phyloP scores from a whole-genome alignment of 179 eudicot genomes.

The Silene noctiflora region DNA sequence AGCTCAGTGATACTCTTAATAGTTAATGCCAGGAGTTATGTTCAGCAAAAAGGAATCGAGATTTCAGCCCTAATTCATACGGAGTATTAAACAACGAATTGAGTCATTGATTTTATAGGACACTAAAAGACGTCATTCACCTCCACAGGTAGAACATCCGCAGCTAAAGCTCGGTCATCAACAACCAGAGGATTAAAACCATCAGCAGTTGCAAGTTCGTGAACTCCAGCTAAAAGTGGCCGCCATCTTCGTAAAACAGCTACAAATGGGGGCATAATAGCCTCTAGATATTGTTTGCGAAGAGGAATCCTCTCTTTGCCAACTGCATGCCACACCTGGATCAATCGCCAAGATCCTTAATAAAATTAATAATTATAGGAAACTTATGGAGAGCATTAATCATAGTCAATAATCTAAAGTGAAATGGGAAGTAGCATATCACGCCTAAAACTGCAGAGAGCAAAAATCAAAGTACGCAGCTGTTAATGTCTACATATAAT shows the following conservation, averaged over 20 bases:
- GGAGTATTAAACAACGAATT: background rate
- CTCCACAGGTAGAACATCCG: conserved; percentile 92
- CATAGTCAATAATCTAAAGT: background rate
- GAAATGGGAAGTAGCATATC: conserved; percentile 11
- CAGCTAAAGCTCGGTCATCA: conserved; percentile 90
- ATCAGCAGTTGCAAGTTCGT: conserved; percentile 86
- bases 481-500: background rate
- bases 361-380: background rate
- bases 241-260: conserved; percentile 95
- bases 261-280: conserved; percentile 87
- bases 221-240: conserved; percentile 92
- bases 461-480: conserved; percentile 3
- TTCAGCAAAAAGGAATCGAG: too few species aligned
- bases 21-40: too few species aligned
- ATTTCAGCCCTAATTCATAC: background rate
- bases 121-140: conserved; percentile 27
- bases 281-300: conserved; percentile 85
- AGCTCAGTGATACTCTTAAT: too few species aligned
- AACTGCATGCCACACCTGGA: conserved; percentile 95
- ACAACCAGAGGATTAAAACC: conserved; percentile 81
- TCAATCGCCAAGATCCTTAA: conserved; percentile 17
- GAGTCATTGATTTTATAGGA: background rate
- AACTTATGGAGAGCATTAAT: background rate
- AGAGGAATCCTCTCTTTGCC: conserved; percentile 74
- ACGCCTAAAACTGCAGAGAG: conserved; percentile 2